phyloP scores from a whole-genome alignment of 2,329 filamentous ascomycete genomes.

The Sporothrix globosa region DNA sequence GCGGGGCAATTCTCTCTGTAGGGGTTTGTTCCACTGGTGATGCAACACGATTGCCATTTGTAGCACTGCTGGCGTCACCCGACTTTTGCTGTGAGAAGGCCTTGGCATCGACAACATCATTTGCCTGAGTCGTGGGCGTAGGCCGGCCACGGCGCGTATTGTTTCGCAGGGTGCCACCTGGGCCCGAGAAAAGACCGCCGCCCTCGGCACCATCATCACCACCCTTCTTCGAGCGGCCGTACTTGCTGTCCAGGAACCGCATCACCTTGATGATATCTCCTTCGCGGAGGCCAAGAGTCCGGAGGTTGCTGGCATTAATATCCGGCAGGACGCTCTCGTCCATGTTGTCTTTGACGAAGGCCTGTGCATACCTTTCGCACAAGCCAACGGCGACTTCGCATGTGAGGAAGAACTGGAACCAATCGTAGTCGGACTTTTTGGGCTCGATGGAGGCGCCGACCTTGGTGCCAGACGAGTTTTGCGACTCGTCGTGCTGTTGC shows the following conservation, averaged over 20 bases:
- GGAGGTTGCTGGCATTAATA: conserved; percentile 78
- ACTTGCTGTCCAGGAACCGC: conserved; percentile 83
- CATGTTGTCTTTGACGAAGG: conserved; percentile 91
- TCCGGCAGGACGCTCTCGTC: conserved; percentile 90
- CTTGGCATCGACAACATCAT: conserved; percentile 83
- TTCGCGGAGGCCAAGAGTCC: conserved; percentile 90
- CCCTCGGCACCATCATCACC: conserved; percentile 60
- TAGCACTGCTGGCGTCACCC: conserved; percentile 40
- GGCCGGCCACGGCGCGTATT: conserved; percentile 93
- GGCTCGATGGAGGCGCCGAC: conserved; percentile 67
- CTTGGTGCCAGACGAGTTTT: conserved; percentile 42
- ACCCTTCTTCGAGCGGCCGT: conserved; percentile 64
- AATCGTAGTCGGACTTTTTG: conserved; percentile 81
- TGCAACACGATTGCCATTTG: conserved; percentile 45
- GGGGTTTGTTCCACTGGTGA: conserved; percentile 37
- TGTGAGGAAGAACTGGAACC: conserved; percentile 97
- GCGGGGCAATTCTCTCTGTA: conserved; percentile 33
- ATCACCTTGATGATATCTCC: conserved; percentile 96
- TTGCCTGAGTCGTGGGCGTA: conserved; percentile 81
- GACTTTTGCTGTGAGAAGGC: conserved; percentile 71
- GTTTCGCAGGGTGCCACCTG: conserved; percentile 87
- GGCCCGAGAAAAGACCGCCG: conserved; percentile 83
- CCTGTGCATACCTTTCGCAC: conserved; percentile 90
- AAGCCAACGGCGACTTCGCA: conserved; percentile 91
- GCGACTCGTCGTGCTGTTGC: conserved; percentile 37